Evolutionary conservation across 1,284 basidiomycete species (phyloP).

Genomic region (Cerrena zonata): DNA sequence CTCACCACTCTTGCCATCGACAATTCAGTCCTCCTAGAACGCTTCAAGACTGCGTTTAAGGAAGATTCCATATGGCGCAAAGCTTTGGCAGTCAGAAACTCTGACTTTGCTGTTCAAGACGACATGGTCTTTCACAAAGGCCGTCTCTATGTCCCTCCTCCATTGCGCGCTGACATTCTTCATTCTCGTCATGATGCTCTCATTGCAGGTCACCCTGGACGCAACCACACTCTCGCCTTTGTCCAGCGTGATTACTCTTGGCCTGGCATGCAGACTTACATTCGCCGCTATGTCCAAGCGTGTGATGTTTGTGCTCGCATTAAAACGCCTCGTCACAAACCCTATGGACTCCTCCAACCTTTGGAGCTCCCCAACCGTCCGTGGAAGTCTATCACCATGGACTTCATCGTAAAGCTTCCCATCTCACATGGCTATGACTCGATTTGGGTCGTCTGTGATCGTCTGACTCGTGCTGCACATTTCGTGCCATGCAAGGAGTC

Average conservation of each 20-base stretch:
- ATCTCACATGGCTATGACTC: conserved; percentile 8
- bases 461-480: conserved; percentile 24
- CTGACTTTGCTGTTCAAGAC: conserved; percentile 1
- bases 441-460: conserved; percentile 29
- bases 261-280: conserved; percentile 30
- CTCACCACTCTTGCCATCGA: neutral
- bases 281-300: conserved; percentile 29
- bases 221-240: conserved; percentile 20
- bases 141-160: conserved; percentile 10
- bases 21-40: neutral
- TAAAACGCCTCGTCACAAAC: conserved; percentile 20
- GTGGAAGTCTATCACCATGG: conserved; percentile 30
- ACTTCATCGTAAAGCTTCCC: conserved; percentile 34
- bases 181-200: conserved; percentile 2
- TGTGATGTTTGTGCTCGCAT: conserved; percentile 35
- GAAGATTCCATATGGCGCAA: neutral
- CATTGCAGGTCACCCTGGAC: conserved; percentile 6
- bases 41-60: neutral
- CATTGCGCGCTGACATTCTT: conserved; percentile 4
- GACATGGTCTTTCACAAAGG: conserved; percentile 4
- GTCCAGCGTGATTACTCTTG: conserved; percentile 38
- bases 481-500: conserved; percentile 13
- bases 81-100: neutral
- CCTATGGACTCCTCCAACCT: conserved; percentile 5
- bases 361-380: conserved; percentile 19